A percentile compares a stretch with the other conserved stretches of the same genome.
phyloP scores from a whole-genome alignment of 2,329 filamentous ascomycete genomes.

The Thielaviopsis ethacetica region DNA sequence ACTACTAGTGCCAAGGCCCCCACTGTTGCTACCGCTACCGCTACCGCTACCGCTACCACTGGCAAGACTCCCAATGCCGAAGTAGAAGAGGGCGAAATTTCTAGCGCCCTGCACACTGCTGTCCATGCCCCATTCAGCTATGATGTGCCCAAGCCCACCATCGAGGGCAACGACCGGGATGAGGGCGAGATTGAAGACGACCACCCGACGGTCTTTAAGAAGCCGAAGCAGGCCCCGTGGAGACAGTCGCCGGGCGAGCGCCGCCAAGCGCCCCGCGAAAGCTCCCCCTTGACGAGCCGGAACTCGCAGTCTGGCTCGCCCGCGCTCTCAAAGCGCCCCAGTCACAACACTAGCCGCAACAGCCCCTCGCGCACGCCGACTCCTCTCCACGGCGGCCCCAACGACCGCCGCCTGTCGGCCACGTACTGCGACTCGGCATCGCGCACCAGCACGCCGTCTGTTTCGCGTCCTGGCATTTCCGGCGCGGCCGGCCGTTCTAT shows the following conservation, averaged over 20 bases:
- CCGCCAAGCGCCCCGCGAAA: not conserved
- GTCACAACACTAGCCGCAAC: not conserved
- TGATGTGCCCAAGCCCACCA: not conserved
- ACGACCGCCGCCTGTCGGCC: too few species aligned
- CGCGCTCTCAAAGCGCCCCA: not conserved
- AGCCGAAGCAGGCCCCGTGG: not conserved
- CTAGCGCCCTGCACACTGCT: not conserved
- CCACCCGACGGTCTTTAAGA: not conserved
- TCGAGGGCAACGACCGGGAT: not conserved
- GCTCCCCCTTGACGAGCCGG: not conserved
- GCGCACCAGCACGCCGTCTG: too few species aligned
- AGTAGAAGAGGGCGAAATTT: conserved; percentile 2
- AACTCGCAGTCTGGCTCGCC: not conserved
- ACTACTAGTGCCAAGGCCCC: not conserved
- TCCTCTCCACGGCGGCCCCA: too few species aligned
- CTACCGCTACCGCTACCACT: not conserved
- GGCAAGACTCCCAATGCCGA: not conserved
- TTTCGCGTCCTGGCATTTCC: too few species aligned
- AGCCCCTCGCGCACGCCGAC: too few species aligned
- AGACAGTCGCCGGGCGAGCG: not conserved
- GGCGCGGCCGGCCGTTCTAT: too few species aligned
- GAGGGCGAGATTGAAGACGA: conserved; percentile 1
- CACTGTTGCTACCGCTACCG: not conserved
- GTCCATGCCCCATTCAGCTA: not conserved
- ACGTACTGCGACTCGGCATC: too few species aligned